Conservation (phyloP, 129 eudicot genomes). For the Ambrosia trifida region DNA sequence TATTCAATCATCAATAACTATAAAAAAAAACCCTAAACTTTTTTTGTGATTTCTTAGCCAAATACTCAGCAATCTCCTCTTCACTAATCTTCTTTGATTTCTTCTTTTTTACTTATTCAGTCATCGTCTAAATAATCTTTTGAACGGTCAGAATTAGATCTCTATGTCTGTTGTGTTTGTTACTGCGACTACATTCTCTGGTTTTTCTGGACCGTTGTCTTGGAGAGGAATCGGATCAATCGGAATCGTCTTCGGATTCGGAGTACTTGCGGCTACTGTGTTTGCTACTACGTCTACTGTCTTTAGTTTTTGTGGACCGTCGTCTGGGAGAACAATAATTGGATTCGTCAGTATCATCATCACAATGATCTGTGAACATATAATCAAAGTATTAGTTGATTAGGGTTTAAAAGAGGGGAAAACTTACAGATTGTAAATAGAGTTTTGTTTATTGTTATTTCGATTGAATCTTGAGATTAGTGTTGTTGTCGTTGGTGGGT, state of each 20-base stretch:
- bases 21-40: slow-evolving; percentile 33
- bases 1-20: background rate
- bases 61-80: slow-evolving; percentile 54
- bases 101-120: slow-evolving; percentile 26
- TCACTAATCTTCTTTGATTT: slow-evolving; percentile 37
- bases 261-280: slow-evolving; percentile 26
- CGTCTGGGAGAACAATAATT: slow-evolving; percentile 28
- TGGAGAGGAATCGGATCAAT: slow-evolving; percentile 28
- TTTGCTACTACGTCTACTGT: slow-evolving; percentile 24
- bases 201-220: slow-evolving; percentile 15
- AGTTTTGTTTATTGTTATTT: no score
- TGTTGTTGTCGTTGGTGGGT: no score
- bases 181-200: slow-evolving; percentile 16
- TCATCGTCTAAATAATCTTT: slow-evolving; percentile 30
- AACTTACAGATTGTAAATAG: no score
- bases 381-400: no score
- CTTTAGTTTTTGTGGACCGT: background rate
- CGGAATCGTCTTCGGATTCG: slow-evolving; percentile 12
- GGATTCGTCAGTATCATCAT: slow-evolving; percentile 7
- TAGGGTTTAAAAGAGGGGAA: no score
- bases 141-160: slow-evolving; percentile 17
- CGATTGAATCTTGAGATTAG: no score
- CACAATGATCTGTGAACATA: no score
- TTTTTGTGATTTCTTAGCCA: slow-evolving; percentile 60
- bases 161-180: slow-evolving; percentile 26